Percentiles rank a stretch among this genome's conserved stretches.
These are phyloP conservation scores for Hypoxylon sp. DNA, from an alignment of 2,329 filamentous ascomycete species.

Conservation along the genomic window DNA sequence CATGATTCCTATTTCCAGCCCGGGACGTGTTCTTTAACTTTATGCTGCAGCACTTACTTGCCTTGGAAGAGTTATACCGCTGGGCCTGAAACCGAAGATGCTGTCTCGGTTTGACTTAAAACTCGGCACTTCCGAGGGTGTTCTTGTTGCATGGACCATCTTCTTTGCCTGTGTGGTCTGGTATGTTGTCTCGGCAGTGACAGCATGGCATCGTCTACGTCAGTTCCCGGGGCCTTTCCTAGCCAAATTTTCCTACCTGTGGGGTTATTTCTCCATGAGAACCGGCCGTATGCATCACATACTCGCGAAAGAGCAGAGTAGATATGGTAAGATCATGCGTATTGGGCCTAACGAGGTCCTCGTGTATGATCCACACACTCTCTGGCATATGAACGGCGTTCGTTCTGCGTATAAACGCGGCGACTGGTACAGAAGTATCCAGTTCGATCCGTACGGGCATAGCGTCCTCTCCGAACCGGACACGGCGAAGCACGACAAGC, in stretches of 20 bases:
- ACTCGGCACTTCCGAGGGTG: background rate
- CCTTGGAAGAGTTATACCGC: background rate
- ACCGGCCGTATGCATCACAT: conserved; percentile 39
- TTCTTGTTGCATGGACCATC: conserved; percentile 3
- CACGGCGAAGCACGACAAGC: conserved; percentile 45
- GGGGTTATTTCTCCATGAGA: conserved; percentile 41
- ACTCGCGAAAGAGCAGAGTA: conserved; percentile 40
- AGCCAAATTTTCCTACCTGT: conserved; percentile 47
- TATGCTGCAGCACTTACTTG: background rate
- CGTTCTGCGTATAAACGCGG: conserved; percentile 46
- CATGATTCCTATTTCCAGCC: background rate
- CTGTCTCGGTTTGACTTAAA: conserved; percentile 1
- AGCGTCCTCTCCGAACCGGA: conserved; percentile 45
- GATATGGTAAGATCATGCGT: conserved; percentile 47
- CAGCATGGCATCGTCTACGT: conserved; percentile 45
- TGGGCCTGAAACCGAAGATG: conserved; percentile 6
- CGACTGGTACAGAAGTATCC: conserved; percentile 44
- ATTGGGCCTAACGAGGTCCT: conserved; percentile 49
- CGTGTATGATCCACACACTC: conserved; percentile 43
- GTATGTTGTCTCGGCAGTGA: conserved; percentile 30
- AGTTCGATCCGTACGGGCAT: conserved; percentile 46
- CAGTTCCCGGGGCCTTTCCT: conserved; percentile 46
- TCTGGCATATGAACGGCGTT: conserved; percentile 47
- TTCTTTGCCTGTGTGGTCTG: conserved; percentile 24
- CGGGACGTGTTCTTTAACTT: background rate